phyloP scores from a whole-genome alignment of 768 basidiomycete genomes.

The Trametes maxima region DNA sequence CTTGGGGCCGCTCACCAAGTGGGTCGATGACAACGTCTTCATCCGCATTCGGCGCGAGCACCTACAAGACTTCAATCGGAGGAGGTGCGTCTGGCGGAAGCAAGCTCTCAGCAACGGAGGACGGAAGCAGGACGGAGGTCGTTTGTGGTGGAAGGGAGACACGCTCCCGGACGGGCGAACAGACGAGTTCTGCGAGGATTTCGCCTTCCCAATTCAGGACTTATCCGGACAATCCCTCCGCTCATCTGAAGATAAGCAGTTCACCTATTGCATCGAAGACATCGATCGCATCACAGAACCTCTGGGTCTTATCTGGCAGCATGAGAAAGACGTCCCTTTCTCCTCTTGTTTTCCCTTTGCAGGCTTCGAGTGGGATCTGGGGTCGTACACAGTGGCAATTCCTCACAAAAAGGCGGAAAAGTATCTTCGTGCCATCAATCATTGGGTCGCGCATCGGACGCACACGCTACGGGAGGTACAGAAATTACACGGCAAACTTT shows the following conservation, averaged over 20 bases:
- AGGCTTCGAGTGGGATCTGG: slow-evolving; percentile 31
- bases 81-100: not conserved
- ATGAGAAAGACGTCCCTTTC: slow-evolving; percentile 23
- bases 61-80: slow-evolving; percentile 33
- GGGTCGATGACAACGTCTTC: too few relatives aligned
- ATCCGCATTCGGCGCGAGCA: not conserved
- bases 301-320: slow-evolving; percentile 30
- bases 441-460: not conserved
- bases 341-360: slow-evolving; percentile 18
- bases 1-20: too few relatives aligned
- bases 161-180: slow-evolving; percentile 14
- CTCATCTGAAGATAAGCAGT: not conserved
- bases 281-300: slow-evolving; percentile 21
- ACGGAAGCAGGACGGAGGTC: slow-evolving; percentile 17
- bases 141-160: slow-evolving; percentile 26
- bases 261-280: slow-evolving; percentile 29
- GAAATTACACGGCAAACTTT: slow-evolving; percentile 25
- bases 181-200: slow-evolving; percentile 31
- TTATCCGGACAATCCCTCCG: slow-evolving; percentile 14
- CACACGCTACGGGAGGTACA: slow-evolving; percentile 18
- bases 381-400: slow-evolving; percentile 8
- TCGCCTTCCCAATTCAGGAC: slow-evolving; percentile 21
- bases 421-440: slow-evolving; percentile 14
- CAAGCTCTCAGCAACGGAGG: slow-evolving; percentile 6
- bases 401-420: slow-evolving; percentile 11